Conservation (phyloP, 2,329 filamentous ascomycete genomes). For the Pseudogymnoascus sp. region DNA sequence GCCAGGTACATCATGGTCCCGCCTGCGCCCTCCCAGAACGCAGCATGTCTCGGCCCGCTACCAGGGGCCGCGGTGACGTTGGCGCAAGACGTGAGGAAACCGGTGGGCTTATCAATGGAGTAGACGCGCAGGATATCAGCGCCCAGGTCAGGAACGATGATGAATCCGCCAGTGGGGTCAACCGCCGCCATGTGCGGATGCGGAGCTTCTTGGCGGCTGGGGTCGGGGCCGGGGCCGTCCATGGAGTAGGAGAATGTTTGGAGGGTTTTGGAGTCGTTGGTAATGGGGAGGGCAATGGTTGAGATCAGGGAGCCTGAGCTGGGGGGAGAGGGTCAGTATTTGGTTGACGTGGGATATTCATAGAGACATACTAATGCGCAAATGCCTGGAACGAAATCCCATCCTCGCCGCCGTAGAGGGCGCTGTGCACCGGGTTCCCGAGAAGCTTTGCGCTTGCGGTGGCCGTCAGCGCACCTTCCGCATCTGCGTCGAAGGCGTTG, state of each 20-base stretch:
- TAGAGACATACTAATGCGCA: constrained; percentile 23
- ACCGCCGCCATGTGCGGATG: constrained; percentile 48
- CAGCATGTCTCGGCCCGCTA: constrained; percentile 48
- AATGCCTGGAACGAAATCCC: constrained; percentile 17
- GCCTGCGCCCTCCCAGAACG: constrained; percentile 37
- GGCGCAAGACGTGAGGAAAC: constrained; percentile 34
- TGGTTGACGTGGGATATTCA: constrained; percentile 4
- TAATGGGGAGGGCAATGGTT: constrained; percentile 22
- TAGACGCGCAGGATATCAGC: constrained; percentile 45
- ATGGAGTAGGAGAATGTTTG: constrained; percentile 39
- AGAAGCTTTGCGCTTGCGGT: constrained; percentile 26
- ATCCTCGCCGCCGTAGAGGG: constrained; percentile 22
- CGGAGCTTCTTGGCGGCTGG: constrained; percentile 38
- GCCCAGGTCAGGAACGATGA: constrained; percentile 49
- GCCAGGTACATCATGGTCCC: constrained; percentile 38
- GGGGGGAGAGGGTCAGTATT: constrained; percentile 8
- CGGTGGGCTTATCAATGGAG: constrained; percentile 36
- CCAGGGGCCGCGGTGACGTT: constrained; percentile 34
- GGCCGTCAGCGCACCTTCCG: constrained; percentile 35
- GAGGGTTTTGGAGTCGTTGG: constrained; percentile 20
- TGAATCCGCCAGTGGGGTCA: constrained; percentile 45
- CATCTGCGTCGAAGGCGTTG: constrained; percentile 32
- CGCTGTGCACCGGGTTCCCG: constrained; percentile 21
- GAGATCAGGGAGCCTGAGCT: constrained; percentile 21
- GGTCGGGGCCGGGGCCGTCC: constrained; percentile 32